Evolutionary conservation across 2,329 filamentous ascomycete genomes (phyloP), one percentile per base, ranked within the genome.

Genomic region (Venturiaceae sp.): DNA sequence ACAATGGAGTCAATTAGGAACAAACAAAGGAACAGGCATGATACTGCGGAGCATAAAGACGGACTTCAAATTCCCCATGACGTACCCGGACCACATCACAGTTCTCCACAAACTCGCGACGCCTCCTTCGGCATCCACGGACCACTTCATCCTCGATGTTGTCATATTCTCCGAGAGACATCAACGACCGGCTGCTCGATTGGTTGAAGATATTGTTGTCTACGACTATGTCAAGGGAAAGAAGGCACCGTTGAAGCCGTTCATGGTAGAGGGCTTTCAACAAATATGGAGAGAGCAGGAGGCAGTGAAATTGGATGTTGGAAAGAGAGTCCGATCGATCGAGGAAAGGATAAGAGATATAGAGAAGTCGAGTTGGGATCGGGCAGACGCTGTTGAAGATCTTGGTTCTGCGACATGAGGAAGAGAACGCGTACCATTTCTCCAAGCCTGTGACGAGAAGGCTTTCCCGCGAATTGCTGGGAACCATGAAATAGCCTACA

Each of bases 1-100:
- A 44, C 75, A 82, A 61, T 96, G 91, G 90, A 71, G 74, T 14
- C 80, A 86, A 53, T 74, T 95, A 41, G 82, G 88, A 75, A 84
- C 80, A 14, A 83, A 86, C 0, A 79, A 74, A 26, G 80, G 81
- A 1, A 76, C 84, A 19, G 91, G 92, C 0, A 69, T 96, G 58
- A 94, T 96, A 60, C 72, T 96, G 67, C 82, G 84, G 65, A 90
- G 85, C 64, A 90, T 96, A 64, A 87, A 81, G 65, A 85, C 88
- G 0, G 86, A 95, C 64, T 96, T 87, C 72, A 96, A 96, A 74
- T 91, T 95, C 74, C 90, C 91, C 16, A 86, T 96, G 82, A 86
- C 80, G 34, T 95, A 83, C 71, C 91, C 91, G 0, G 91, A 96
- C 70, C 81, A 82, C 53, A 83, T 95, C 62, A 90, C 87, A 0